phyloP scores from a whole-genome alignment of 805 yeast genomes.

The Komagataella populi region DNA sequence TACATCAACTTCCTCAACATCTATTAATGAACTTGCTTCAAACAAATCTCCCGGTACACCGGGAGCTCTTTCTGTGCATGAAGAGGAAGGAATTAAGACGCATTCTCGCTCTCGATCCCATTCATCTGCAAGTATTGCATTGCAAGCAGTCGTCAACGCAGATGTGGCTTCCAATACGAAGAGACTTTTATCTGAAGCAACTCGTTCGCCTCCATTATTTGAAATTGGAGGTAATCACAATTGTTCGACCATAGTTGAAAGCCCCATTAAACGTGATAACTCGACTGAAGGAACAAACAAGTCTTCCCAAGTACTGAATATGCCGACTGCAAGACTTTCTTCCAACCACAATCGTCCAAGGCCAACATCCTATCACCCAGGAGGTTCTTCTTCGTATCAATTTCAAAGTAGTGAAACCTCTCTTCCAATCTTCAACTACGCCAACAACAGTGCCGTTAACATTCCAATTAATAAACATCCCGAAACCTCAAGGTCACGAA shows the following conservation, averaged over 20 bases:
- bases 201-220: constrained; percentile 2
- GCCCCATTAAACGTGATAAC: background rate
- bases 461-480: background rate
- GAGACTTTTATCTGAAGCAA: background rate
- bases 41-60: background rate
- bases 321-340: background rate
- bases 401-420: constrained; percentile 7
- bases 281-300: constrained; percentile 7
- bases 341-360: constrained; percentile 46
- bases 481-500: background rate
- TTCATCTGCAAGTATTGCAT: constrained; percentile 50
- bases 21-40: constrained; percentile 7
- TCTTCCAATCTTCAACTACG: constrained; percentile 13
- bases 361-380: constrained; percentile 76
- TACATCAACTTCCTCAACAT: constrained; percentile 15
- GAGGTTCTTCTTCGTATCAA: background rate
- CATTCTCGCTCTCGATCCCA: constrained; percentile 5
- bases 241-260: constrained; percentile 1
- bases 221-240: background rate
- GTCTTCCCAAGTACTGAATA: constrained; percentile 4
- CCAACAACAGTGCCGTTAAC: background rate
- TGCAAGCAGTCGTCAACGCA: constrained; percentile 65
- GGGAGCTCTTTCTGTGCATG: background rate
- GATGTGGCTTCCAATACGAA: constrained; percentile 17
- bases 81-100: background rate